Evolutionary conservation across 805 yeast genomes (phyloP).

Genomic region (Grigorovia humatica): DNA sequence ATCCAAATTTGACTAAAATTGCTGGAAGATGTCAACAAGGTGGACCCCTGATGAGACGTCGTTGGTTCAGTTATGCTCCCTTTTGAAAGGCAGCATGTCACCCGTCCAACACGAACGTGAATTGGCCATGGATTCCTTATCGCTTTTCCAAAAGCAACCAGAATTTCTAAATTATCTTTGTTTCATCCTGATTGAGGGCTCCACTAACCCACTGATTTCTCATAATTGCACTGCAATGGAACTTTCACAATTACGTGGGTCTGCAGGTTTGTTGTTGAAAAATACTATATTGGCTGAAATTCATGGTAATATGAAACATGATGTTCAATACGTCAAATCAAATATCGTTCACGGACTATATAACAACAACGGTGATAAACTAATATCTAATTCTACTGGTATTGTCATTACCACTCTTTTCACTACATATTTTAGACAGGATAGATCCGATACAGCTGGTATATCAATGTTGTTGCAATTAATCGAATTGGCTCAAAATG

Average conservation of each 20-base stretch:
- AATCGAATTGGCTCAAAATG: conserved; percentile 45
- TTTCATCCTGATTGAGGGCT: conserved; percentile 51
- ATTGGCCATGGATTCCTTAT: conserved; percentile 64
- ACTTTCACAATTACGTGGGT: conserved; percentile 44
- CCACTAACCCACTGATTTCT: conserved; percentile 34
- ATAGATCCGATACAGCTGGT: conserved; percentile 41
- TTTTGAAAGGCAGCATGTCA: conserved; percentile 66
- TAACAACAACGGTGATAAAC: conserved; percentile 13
- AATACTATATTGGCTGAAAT: conserved; percentile 46
- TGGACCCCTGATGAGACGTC: conserved; percentile 65
- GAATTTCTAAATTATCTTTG: conserved; percentile 77
- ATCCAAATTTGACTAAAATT: too few relatives aligned
- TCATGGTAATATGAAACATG: conserved; percentile 19
- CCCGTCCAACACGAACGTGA: conserved; percentile 43
- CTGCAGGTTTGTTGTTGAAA: conserved; percentile 81
- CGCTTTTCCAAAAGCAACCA: conserved; percentile 56
- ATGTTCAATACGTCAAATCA: conserved; percentile 36
- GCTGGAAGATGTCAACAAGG: conserved; percentile 1
- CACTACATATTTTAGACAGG: conserved; percentile 34
- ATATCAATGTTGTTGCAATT: conserved; percentile 56
- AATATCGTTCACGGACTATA: conserved; percentile 33
- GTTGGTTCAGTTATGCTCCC: conserved; percentile 51
- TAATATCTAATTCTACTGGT: conserved; percentile 82
- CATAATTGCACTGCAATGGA: conserved; percentile 15
- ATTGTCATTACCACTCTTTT: conserved; percentile 80